Evolutionary conservation across 2,329 filamentous ascomycete species (phyloP).

Genomic region (Chalara sp.): DNA sequence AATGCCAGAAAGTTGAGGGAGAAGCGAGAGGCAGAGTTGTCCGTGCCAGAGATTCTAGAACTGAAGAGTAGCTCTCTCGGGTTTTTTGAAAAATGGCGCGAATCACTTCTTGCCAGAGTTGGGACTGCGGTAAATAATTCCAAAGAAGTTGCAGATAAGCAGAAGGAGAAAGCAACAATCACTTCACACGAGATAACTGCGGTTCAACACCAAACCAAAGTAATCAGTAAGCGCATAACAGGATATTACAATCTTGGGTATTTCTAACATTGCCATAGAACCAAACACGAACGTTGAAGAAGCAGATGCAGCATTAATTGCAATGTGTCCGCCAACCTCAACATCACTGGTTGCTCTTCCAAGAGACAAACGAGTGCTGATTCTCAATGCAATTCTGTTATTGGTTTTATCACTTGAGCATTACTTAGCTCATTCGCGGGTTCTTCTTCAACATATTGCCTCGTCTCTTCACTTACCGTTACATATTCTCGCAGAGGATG

Average conservation of each 20-base stretch:
- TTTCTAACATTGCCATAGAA: constrained; percentile 9
- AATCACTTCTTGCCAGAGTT: constrained; percentile 61
- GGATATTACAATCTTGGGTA: too few species aligned
- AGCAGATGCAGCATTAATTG: constrained; percentile 39
- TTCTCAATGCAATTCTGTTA: constrained; percentile 67
- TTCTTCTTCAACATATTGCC: constrained; percentile 63
- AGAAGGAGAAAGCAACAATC: constrained; percentile 18
- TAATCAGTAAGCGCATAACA: background rate
- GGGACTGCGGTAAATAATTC: constrained; percentile 57
- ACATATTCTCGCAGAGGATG: constrained; percentile 59
- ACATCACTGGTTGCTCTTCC: constrained; percentile 55
- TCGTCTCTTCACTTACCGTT: constrained; percentile 65
- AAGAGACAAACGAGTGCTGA: constrained; percentile 54
- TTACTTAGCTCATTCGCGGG: constrained; percentile 67
- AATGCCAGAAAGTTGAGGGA: constrained; percentile 24
- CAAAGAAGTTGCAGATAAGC: constrained; percentile 32
- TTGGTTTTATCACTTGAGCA: constrained; percentile 70
- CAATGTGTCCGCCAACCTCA: constrained; percentile 50
- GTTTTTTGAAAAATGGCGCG: constrained; percentile 78
- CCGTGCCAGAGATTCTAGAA: constrained; percentile 47
- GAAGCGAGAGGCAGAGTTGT: constrained; percentile 41
- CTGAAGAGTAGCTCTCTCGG: constrained; percentile 62
- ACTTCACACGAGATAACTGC: background rate
- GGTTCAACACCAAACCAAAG: background rate
- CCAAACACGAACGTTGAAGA: constrained; percentile 37